phyloP scores from a whole-genome alignment of 1,139 yeast genomes.

The Debaryomyces fabryi region DNA sequence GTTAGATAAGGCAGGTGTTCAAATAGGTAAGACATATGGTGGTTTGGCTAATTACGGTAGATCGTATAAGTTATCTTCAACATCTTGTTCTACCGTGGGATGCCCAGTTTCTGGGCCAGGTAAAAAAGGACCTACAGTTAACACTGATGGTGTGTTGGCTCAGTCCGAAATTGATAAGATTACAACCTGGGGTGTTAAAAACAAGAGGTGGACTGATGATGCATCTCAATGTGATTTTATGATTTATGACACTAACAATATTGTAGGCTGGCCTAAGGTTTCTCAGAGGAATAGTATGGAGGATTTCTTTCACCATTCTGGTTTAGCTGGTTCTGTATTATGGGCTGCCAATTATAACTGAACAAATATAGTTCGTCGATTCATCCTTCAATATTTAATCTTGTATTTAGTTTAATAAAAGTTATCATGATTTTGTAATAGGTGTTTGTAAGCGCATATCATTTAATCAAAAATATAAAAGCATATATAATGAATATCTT shows the following conservation, averaged over 20 bases:
- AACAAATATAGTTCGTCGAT: background rate
- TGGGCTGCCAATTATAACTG: constrained; percentile 18
- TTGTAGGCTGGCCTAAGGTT: constrained; percentile 22
- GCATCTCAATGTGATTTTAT: constrained; percentile 20
- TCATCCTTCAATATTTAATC: background rate
- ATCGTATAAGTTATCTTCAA: constrained; percentile 10
- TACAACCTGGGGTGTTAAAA: constrained; percentile 12
- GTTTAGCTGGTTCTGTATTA: constrained; percentile 19
- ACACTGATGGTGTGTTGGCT: constrained; percentile 17
- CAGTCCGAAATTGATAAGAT: constrained; percentile 14
- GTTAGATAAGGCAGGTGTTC: constrained; percentile 22
- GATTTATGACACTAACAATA: constrained; percentile 16
- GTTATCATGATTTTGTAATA: background rate
- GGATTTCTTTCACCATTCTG: constrained; percentile 16
- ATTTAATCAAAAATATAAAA: background rate
- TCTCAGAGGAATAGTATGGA: constrained; percentile 15
- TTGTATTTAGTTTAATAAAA: background rate
- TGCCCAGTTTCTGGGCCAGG: constrained; percentile 13
- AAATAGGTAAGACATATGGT: constrained; percentile 19
- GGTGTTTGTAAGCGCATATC: background rate
- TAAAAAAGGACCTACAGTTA: constrained; percentile 8
- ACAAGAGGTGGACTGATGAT: constrained; percentile 17
- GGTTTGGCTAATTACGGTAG: constrained; percentile 26
- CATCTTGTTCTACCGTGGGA: constrained; percentile 11
- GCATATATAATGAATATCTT: background rate